These are phyloP conservation scores for Cyanidium caldarium DNA, from an alignment of 23 red algal species.

Conservation along the genomic window DNA sequence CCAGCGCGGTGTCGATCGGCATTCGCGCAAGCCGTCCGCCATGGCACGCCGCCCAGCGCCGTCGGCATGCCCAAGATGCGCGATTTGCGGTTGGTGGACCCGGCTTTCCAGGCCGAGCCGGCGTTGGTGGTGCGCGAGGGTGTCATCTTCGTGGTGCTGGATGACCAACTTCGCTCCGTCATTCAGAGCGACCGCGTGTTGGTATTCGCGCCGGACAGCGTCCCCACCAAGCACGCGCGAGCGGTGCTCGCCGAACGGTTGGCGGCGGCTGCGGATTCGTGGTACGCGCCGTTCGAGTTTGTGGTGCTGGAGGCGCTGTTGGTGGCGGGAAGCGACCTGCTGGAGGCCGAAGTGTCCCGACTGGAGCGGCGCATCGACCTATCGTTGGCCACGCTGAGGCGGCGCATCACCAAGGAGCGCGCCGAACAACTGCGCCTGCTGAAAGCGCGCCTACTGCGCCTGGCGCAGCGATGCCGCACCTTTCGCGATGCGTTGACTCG, in stretches of 20 bases:
- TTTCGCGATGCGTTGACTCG: background rate
- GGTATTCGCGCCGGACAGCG: no score
- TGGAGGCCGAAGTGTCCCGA: background rate
- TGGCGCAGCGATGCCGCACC: background rate
- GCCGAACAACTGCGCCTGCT: background rate
- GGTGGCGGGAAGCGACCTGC: background rate
- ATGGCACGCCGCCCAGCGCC: background rate
- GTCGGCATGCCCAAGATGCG: background rate
- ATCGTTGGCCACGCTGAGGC: background rate
- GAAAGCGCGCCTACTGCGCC: background rate
- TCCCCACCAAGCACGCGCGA: no score
- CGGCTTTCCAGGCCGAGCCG: background rate
- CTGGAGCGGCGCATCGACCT: background rate
- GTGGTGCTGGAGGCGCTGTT: background rate
- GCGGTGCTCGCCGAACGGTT: no score
- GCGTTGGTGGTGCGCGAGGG: background rate
- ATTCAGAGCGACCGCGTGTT: background rate
- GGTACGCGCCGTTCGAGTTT: background rate
- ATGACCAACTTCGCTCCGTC: background rate
- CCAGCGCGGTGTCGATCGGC: no score
- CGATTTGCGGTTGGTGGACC: conserved; percentile 6
- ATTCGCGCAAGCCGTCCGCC: background rate
- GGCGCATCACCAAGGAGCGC: background rate
- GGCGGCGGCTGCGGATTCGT: background rate
- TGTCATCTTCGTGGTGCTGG: background rate